Evolutionary conservation across 2,329 filamentous ascomycete genomes (phyloP).

Genomic region (Elsinoe batatas): DNA sequence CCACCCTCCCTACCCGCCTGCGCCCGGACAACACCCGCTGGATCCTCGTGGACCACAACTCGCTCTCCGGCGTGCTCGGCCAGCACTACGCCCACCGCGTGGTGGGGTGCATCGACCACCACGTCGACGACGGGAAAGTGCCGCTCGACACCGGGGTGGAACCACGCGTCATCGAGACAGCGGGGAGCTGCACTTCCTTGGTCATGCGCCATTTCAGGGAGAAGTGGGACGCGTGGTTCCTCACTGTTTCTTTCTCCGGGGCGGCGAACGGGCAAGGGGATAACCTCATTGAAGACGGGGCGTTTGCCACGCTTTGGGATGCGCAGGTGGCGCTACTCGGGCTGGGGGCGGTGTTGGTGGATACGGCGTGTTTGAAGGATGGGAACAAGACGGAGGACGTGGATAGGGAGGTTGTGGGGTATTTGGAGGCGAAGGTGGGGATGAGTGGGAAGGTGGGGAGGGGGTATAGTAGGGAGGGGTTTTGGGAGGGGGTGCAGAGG

Average conservation of each 20-base stretch:
- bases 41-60: slow-evolving; percentile 75
- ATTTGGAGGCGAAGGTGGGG: slow-evolving; percentile 49
- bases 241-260: slow-evolving; percentile 22
- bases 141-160: slow-evolving; percentile 36
- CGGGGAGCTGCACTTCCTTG: slow-evolving; percentile 65
- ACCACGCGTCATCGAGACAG: slow-evolving; percentile 53
- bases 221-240: slow-evolving; percentile 43
- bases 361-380: slow-evolving; percentile 55
- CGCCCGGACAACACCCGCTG: slow-evolving; percentile 51
- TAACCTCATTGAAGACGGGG: slow-evolving; percentile 26
- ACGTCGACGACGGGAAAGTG: slow-evolving; percentile 58
- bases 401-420: slow-evolving; percentile 49
- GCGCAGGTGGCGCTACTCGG: slow-evolving; percentile 56
- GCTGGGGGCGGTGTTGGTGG: slow-evolving; percentile 61
- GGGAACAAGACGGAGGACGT: slow-evolving; percentile 53
- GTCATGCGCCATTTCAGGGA: slow-evolving; percentile 51
- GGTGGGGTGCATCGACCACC: slow-evolving; percentile 65
- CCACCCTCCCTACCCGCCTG: slow-evolving; percentile 39
- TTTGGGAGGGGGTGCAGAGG: slow-evolving; percentile 49
- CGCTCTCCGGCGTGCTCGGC: slow-evolving; percentile 53
- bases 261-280: slow-evolving; percentile 33
- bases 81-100: slow-evolving; percentile 45
- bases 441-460: slow-evolving; percentile 25
- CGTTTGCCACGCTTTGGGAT: slow-evolving; percentile 37
- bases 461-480: slow-evolving; percentile 44